A percentile compares a stretch with the other conserved stretches of the same genome.
Evolutionary conservation across 2,329 filamentous ascomycete genomes (phyloP).

Genomic region (Cercospora zeina): DNA sequence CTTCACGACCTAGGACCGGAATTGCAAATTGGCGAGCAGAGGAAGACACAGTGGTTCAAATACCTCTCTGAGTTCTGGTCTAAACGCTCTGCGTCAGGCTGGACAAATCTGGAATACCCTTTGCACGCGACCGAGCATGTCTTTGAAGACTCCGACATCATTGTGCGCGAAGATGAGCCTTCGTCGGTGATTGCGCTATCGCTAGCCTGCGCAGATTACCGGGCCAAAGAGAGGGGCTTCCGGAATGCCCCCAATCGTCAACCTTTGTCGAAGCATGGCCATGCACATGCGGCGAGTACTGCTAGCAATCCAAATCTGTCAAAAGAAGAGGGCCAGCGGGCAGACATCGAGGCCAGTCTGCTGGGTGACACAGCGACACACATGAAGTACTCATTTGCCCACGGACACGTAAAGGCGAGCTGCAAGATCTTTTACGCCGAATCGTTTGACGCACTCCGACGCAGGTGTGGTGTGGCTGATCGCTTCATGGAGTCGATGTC

Average conservation of each 20-base stretch:
- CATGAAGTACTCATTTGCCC: slow-evolving; percentile 91
- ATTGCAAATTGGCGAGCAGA: slow-evolving; percentile 82
- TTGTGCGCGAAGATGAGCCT: slow-evolving; percentile 94
- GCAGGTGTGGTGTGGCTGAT: slow-evolving; percentile 89
- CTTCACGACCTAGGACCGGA: slow-evolving; percentile 57
- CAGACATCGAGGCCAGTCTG: slow-evolving; percentile 76
- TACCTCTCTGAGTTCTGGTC: slow-evolving; percentile 98
- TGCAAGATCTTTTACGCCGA: slow-evolving; percentile 99
- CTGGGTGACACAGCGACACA: slow-evolving; percentile 85
- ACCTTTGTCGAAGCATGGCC: slow-evolving; percentile 31
- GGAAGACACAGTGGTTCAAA: slow-evolving; percentile 90
- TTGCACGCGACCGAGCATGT: slow-evolving; percentile 82
- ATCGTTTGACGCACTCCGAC: slow-evolving; percentile 90
- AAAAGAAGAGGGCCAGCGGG: slow-evolving; percentile 59
- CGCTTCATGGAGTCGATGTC: slow-evolving; percentile 94
- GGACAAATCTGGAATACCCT: slow-evolving; percentile 89
- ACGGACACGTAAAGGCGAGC: slow-evolving; percentile 89
- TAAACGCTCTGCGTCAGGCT: slow-evolving; percentile 91
- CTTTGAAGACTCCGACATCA: slow-evolving; percentile 94
- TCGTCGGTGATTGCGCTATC: slow-evolving; percentile 95
- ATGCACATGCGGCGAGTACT: slow-evolving; percentile 33
- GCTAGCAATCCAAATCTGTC: slow-evolving; percentile 32
- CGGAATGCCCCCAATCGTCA: slow-evolving; percentile 44
- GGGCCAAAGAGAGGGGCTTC: slow-evolving; percentile 71
- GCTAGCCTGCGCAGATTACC: slow-evolving; percentile 83